A percentile compares a stretch with the other conserved stretches of the same genome.
Evolutionary conservation across 192 early-diverging fungal species (phyloP).

Genomic region (Piromyces finnis): DNA sequence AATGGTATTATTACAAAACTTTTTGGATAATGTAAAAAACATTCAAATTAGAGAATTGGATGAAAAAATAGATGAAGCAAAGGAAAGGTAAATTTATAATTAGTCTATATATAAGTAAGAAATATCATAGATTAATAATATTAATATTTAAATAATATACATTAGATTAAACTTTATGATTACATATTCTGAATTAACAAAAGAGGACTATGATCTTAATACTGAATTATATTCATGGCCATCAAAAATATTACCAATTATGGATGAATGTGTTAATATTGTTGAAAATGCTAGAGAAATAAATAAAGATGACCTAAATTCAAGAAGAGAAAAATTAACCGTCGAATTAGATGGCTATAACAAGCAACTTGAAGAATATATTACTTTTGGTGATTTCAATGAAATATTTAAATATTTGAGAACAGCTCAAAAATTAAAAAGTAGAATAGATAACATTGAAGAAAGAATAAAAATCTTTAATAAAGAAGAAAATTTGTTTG

Average conservation of each 20-base stretch:
- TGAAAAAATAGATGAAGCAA: conserved; percentile 33
- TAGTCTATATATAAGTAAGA: neutral
- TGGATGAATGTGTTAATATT: conserved; percentile 25
- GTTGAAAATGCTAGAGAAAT: conserved; percentile 13
- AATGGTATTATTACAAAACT: conserved; percentile 38
- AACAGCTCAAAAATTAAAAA: conserved; percentile 34
- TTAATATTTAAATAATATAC: neutral
- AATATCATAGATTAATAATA: neutral
- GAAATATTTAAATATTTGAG: conserved; percentile 41
- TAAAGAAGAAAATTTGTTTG: conserved; percentile 34
- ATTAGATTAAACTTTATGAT: conserved; percentile 38
- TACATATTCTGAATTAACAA: conserved; percentile 25
- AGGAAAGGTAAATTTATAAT: conserved; percentile 17
- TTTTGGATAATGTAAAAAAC: conserved; percentile 18
- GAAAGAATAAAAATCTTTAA: conserved; percentile 28
- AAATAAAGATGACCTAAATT: conserved; percentile 38
- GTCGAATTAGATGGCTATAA: conserved; percentile 30
- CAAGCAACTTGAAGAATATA: conserved; percentile 43
- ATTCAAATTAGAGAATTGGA: conserved; percentile 20
- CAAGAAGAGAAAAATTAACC: conserved; percentile 23
- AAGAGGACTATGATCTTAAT: conserved; percentile 39
- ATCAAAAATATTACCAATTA: conserved; percentile 23
- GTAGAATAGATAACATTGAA: conserved; percentile 23
- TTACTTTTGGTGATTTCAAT: conserved; percentile 29
- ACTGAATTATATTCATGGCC: conserved; percentile 36